Base-by-base conservation (phyloP, 257 asterid species). In the Solanum phureja region DNA sequence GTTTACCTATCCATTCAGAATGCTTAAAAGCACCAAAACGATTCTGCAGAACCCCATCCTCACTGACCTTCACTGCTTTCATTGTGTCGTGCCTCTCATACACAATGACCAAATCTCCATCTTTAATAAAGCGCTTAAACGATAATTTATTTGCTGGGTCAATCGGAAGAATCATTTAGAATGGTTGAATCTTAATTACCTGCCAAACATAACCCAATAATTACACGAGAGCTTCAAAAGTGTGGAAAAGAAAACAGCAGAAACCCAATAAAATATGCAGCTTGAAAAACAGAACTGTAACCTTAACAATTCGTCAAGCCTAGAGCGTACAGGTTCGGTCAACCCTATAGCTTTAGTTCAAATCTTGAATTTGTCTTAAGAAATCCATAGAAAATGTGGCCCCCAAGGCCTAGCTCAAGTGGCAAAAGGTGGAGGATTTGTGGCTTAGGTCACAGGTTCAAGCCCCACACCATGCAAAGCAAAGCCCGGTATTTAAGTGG, bases 21-120 rank as follows among this genome's bases (percentile, higher is more conserved):
- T 96, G 99, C 92, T 94, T 96, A 85, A 97, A 97, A 79, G 91
- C 88, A 23, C 99, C 99, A 84, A 93, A 97, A 38, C 99, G 98
- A 86, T 96, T 97, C 76, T 97, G 99, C 11, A 97, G 90, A 35
- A 94, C 92, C 12, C 95, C 98, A 11, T 88, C 89, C 40, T 90
- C 93, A 2, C 93, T 86, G 76, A 95, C 95, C 69, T 92, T 94
- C 24, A 96, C 94, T 29, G 98, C 93, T 91, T 96, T 97, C 99
- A 97, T 95, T 16, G 86, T 89, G 83, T 96, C 96, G 31, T 94
- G 92, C n/a, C 96, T 88, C 92, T 95, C 98, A 68, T 96, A 97
- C 24, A 95, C 98, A 46, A 96, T 93, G 62, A 97, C 94, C 91
- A 96, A 89, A 91, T 97, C 99, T 23, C 99, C 98, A 46, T 90